Base-by-base conservation (phyloP, 441 rosid genomes). In the Croton setiger region DNA sequence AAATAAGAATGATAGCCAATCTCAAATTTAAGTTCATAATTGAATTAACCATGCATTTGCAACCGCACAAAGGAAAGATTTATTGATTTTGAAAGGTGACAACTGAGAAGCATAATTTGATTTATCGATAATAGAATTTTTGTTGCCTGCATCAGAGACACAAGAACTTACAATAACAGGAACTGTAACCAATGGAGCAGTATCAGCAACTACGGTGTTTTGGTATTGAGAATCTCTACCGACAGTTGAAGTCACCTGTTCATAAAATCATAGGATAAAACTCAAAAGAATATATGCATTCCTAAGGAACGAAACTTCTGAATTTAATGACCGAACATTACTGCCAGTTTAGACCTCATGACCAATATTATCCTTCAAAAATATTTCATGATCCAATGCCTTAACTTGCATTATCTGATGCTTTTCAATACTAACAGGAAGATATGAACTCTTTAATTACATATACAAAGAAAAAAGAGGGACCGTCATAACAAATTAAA, bases 141-240 rank as follows among this genome's bases (percentile, higher is more conserved):
- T 53, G 6, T 7, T 49, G 39, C 57, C 43, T 33, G 23, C 56
- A 61, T 65, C 41, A 23, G 35, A 70, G 41, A 67, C 37, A 67
- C 10, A 75, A 39, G 71, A 23, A 69, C 98, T 65, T 89, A 90
- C 97, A 77, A 94, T 86, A 59, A 91, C 83, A 45, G 98, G 97
- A 80, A 87, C 72, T 47, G 81, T 82, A 69, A 85, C 79, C 85
- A 91, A 65, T 4, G 96, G 96, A 68, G 80, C 60, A 67, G 72
- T 58, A 77, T 88, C 92, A 27, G 97, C 86, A 84, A 79, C 70
- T 67, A 94, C 73, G 44, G 82, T 82, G 57, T 82, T 83, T 71
- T 84, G 96, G 78, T 81, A 80, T 76, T 79, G 90, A 0, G 83
- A 68, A 76, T 94, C 97, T 80, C 90, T 91, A 74, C 97, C 97